Conservation (phyloP, 179 eudicot species). For the Pouteria campechiana region DNA sequence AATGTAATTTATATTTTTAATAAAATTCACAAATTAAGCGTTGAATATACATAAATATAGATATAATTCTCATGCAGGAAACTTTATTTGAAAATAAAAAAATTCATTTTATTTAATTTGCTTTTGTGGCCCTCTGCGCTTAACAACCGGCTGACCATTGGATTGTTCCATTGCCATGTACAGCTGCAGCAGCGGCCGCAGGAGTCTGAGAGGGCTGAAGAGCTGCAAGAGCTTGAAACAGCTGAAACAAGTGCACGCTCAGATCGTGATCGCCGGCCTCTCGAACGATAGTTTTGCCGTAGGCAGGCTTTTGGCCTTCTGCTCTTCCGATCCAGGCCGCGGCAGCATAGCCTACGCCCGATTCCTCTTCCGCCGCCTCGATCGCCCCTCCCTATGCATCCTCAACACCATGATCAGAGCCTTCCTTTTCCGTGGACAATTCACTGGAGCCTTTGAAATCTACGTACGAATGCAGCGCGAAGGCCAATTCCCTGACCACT, state of each 20-base stretch:
- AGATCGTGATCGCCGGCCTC: constrained; percentile 17
- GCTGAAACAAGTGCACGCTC: constrained; percentile 17
- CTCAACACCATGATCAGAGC: constrained; percentile 31
- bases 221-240: constrained; percentile 18
- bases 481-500: constrained; percentile 19
- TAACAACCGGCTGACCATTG: too few relatives aligned
- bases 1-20: too few relatives aligned
- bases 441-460: constrained; percentile 1
- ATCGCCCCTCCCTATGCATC: constrained; percentile 21
- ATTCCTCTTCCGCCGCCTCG: constrained; percentile 14
- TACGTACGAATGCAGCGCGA: constrained; percentile 5
- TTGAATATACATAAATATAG: too few relatives aligned
- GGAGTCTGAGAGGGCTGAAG: too few relatives aligned
- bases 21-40: too few relatives aligned
- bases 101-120: too few relatives aligned
- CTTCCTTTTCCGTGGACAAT: constrained; percentile 13
- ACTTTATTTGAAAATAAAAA: too few relatives aligned
- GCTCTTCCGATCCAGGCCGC: constrained; percentile 16
- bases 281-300: constrained; percentile 15
- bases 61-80: too few relatives aligned
- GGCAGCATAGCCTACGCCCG: constrained; percentile 13
- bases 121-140: too few relatives aligned
- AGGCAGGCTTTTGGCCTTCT: constrained; percentile 28
- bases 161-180: too few relatives aligned
- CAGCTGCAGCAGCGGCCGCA: too few relatives aligned